These are phyloP conservation scores for Saccharomyces pastorianus DNA, from an alignment of 1,139 yeast genomes.

Conservation along the genomic window DNA sequence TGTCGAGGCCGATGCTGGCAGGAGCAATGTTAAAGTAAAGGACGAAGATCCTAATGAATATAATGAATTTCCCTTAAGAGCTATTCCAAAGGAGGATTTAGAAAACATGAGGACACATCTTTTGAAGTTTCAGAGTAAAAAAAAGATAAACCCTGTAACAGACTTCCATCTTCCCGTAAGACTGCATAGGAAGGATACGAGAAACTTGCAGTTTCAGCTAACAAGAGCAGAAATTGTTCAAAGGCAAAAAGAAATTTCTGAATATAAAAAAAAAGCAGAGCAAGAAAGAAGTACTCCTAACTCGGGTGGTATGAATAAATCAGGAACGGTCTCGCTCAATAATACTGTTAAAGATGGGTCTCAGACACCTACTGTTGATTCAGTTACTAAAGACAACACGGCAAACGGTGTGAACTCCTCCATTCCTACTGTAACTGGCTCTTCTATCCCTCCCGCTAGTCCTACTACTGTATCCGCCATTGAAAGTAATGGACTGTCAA, in stretches of 20 bases:
- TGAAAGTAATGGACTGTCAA: constrained; percentile 4
- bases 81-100: constrained; percentile 65
- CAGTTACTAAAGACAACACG: constrained; percentile 2
- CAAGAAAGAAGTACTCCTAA: constrained; percentile 8
- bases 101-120: constrained; percentile 73
- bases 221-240: constrained; percentile 55
- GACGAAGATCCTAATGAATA: constrained; percentile 21
- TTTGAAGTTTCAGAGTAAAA: constrained; percentile 67
- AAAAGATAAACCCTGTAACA: constrained; percentile 58
- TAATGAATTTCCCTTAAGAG: constrained; percentile 44
- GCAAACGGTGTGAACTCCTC: background rate
- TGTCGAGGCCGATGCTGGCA: constrained; percentile 13
- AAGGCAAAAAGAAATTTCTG: constrained; percentile 37
- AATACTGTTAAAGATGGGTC: background rate
- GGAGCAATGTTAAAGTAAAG: constrained; percentile 16
- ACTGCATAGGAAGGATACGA: constrained; percentile 85
- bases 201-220: constrained; percentile 77
- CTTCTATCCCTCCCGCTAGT: background rate
- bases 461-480: constrained; percentile 3
- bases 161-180: constrained; percentile 78
- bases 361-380: background rate
- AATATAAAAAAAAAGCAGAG: constrained; percentile 30
- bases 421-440: too few relatives aligned
- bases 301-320: background rate
- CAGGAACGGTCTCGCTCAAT: background rate